These are phyloP conservation scores for Termitomyces sp. DNA, from an alignment of 768 basidiomycete genomes.

Conservation along the genomic window DNA sequence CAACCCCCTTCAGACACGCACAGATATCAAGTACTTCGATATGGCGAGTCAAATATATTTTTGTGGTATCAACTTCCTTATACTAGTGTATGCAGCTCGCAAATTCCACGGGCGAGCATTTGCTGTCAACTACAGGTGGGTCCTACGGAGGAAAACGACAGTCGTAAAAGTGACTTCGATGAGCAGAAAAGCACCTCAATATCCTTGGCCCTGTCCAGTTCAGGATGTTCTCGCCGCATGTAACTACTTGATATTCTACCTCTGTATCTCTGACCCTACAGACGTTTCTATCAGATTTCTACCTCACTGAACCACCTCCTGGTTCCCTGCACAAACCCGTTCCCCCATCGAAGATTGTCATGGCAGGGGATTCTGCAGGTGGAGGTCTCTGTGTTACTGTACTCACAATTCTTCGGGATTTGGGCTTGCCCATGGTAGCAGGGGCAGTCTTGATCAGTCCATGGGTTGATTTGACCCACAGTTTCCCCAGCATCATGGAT, in stretches of 20 bases:
- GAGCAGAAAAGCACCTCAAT: conserved; percentile 73
- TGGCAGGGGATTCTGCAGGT: background rate
- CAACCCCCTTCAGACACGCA: background rate
- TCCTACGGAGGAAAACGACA: no score
- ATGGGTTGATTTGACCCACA: conserved; percentile 85
- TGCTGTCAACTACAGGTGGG: background rate
- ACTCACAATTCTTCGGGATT: conserved; percentile 59
- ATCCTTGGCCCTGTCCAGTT: conserved; percentile 76
- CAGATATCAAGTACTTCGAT: background rate
- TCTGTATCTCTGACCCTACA: background rate
- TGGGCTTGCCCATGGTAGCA: conserved; percentile 65
- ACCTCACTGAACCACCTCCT: background rate
- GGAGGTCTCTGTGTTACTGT: background rate
- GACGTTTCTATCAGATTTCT: background rate
- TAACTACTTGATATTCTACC: conserved; percentile 31
- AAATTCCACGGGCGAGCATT: background rate
- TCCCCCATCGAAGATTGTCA: background rate
- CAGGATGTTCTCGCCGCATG: conserved; percentile 79
- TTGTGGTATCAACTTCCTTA: background rate
- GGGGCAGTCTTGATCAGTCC: conserved; percentile 79
- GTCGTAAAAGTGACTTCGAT: background rate
- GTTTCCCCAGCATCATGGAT: conserved; percentile 70
- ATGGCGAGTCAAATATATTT: background rate
- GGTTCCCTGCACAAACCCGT: background rate
- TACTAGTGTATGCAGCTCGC: background rate